Evolutionary conservation across 768 basidiomycete species (phyloP), one percentile per base, ranked within the genome.

Genomic region (Rhodotorula kratochvilovae): DNA sequence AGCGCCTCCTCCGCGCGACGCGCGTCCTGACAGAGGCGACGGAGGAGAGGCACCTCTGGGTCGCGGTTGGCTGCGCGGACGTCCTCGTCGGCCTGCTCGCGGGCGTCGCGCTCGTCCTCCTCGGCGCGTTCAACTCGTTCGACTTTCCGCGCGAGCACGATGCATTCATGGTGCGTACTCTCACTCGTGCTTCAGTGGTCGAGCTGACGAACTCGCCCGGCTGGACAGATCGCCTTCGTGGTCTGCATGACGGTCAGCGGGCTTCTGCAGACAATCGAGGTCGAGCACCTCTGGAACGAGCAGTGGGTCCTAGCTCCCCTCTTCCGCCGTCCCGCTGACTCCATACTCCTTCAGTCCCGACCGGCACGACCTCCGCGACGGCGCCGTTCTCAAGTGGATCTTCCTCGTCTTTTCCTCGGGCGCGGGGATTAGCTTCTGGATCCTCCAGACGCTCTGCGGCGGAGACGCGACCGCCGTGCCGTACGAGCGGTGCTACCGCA

Each of bases 271-370:
- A 67, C 68, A 1, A 39, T 43, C 35, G 72, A 73, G 33, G 72
- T 73, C 39, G 65, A 69, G 33, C 72, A 70, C 15, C 46, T 73
- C 1, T 70, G 68, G 72, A 68, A 73, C 45, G 72, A 73, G 48
- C 72, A 73, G 72, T 69, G 27, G 25, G 63, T 33, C 50, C n/a
- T n/a, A n/a, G n/a, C 7, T 33, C 36, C 25, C 15, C 5, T 25
- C 39, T 31, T 17, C 16, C n/a, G 25, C 33, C 54, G 17, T 35
- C 55, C 27, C 39, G 4, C 23, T 39, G 4, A 5, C 11, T 35
- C 33, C 17, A 13, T 27, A 5, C 2, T 13, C 2, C 16, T n/a
- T 27, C 35, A 73, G 72, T 31, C 72, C 72, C 0, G 72, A 73
- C 54, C 72, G 72, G 0, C 36, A 66, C 43, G 68, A 70, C 56